These are phyloP conservation scores for Yamadazyma siamensis DNA, from an alignment of 1,139 yeast genomes.

Conservation along the genomic window DNA sequence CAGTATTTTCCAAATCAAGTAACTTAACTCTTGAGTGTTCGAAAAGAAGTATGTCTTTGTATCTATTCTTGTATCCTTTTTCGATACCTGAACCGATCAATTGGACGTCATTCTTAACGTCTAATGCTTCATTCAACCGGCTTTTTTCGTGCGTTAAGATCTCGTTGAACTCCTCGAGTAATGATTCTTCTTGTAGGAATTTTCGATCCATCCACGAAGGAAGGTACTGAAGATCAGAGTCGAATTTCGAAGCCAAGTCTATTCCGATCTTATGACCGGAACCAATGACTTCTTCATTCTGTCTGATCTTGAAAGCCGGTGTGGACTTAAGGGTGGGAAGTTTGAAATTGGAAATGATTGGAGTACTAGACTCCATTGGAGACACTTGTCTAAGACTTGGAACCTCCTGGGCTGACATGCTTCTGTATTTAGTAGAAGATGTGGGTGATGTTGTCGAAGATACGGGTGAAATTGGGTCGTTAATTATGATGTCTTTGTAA, in stretches of 20 bases:
- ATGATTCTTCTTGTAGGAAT: constrained; percentile 8
- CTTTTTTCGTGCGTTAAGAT: constrained; percentile 31
- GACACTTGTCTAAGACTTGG: constrained; percentile 6
- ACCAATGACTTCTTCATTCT: constrained; percentile 34
- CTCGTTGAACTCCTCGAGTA: constrained; percentile 19
- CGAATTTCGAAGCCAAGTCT: constrained; percentile 10
- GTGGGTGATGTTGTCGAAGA: constrained; percentile 7
- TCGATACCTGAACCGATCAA: constrained; percentile 58
- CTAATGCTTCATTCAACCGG: constrained; percentile 29
- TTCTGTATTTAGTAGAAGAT: constrained; percentile 9
- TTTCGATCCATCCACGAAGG: constrained; percentile 16
- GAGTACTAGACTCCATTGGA: constrained; percentile 16
- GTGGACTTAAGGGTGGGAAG: constrained; percentile 8
- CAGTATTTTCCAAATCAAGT: constrained; percentile 14
- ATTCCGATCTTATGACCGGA: constrained; percentile 11
- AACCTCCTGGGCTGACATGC: constrained; percentile 12
- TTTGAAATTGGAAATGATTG: constrained; percentile 14
- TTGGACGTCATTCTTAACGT: constrained; percentile 10
- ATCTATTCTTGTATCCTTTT: constrained; percentile 71
- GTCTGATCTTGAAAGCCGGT: constrained; percentile 35
- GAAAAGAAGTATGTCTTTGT: constrained; percentile 78
- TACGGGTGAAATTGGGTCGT: constrained; percentile 1
- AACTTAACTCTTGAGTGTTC: constrained; percentile 72
- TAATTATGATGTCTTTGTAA: constrained; percentile 10
- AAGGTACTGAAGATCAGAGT: constrained; percentile 3